Evolutionary conservation across 2,329 filamentous ascomycete genomes (phyloP).

Genomic region (Hypoxylon sp.): DNA sequence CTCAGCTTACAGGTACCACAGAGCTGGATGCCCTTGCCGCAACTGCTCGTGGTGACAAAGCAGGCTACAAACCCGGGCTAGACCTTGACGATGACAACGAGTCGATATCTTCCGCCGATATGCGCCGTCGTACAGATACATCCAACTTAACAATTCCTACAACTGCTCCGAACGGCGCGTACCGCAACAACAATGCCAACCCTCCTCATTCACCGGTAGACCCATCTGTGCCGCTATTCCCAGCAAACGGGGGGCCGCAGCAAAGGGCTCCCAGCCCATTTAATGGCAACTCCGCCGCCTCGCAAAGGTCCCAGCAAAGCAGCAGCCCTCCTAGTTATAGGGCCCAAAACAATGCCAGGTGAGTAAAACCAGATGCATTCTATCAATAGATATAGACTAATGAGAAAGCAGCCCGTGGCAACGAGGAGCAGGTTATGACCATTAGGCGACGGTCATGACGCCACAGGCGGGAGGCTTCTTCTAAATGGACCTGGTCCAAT

Average conservation of each 20-base stretch:
- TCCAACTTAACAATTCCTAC: constrained; percentile 46
- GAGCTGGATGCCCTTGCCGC: constrained; percentile 87
- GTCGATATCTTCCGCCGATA: constrained; percentile 71
- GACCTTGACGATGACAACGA: constrained; percentile 80
- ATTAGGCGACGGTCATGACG: constrained; percentile 54
- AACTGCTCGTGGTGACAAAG: constrained; percentile 82
- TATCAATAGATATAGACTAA: constrained; percentile 44
- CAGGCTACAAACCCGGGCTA: constrained; percentile 68
- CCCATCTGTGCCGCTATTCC: constrained; percentile 67
- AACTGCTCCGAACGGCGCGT: constrained; percentile 29
- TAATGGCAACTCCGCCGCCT: constrained; percentile 51
- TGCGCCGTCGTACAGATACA: constrained; percentile 58
- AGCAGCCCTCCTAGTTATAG: constrained; percentile 59
- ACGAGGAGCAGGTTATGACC: constrained; percentile 69
- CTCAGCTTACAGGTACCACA: constrained; percentile 77
- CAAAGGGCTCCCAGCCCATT: constrained; percentile 54
- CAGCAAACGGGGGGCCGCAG: constrained; percentile 54
- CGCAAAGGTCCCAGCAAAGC: constrained; percentile 59
- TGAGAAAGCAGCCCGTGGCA: constrained; percentile 65
- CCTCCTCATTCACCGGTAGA: constrained; percentile 63
- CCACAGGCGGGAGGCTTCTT: constrained; percentile 48
- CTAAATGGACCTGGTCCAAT: constrained; percentile 45
- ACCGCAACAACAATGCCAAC: constrained; percentile 51
- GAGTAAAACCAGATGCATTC: constrained; percentile 46
- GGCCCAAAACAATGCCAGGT: constrained; percentile 64